These are phyloP conservation scores for Helianthus tuberosus DNA, from an alignment of 129 eudicot species.

Conservation along the genomic window DNA sequence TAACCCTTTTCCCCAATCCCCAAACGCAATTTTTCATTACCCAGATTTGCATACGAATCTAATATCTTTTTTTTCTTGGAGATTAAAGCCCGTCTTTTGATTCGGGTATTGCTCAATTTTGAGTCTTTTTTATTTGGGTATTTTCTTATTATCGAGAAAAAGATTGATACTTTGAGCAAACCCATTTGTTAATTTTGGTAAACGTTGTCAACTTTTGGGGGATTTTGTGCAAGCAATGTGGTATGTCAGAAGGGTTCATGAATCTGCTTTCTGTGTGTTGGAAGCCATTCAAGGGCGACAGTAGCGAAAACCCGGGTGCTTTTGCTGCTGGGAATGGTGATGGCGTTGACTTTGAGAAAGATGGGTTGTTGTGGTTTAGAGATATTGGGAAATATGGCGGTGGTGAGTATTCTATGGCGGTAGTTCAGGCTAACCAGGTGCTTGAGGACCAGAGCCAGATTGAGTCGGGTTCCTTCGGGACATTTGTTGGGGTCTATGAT, in stretches of 20 bases:
- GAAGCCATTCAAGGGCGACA: conserved; percentile 58
- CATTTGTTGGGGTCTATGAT: conserved; percentile 77
- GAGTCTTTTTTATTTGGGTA: conserved; percentile 11
- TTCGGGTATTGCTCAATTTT: conserved; percentile 11
- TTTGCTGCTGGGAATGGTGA: conserved; percentile 29
- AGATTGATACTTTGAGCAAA: background rate
- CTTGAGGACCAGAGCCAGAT: conserved; percentile 81
- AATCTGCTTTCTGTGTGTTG: conserved; percentile 68
- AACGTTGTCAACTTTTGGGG: conserved; percentile 31
- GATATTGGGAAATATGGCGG: conserved; percentile 50
- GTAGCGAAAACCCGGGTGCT: conserved; percentile 28
- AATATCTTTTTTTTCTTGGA: no score
- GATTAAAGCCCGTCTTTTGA: conserved; percentile 17
- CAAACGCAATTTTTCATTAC: no score
- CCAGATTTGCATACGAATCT: no score
- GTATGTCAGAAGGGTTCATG: conserved; percentile 66
- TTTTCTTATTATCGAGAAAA: background rate
- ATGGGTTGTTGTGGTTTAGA: conserved; percentile 58
- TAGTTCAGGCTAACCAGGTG: conserved; percentile 64
- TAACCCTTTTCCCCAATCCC: background rate
- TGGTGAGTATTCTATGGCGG: conserved; percentile 73
- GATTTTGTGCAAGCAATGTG: conserved; percentile 58
- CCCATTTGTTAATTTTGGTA: conserved; percentile 19
- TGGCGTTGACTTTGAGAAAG: conserved; percentile 50
- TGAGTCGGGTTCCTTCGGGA: conserved; percentile 65